Conservation (phyloP, 1,284 basidiomycete genomes). For the Ceratobasidium sp. region DNA sequence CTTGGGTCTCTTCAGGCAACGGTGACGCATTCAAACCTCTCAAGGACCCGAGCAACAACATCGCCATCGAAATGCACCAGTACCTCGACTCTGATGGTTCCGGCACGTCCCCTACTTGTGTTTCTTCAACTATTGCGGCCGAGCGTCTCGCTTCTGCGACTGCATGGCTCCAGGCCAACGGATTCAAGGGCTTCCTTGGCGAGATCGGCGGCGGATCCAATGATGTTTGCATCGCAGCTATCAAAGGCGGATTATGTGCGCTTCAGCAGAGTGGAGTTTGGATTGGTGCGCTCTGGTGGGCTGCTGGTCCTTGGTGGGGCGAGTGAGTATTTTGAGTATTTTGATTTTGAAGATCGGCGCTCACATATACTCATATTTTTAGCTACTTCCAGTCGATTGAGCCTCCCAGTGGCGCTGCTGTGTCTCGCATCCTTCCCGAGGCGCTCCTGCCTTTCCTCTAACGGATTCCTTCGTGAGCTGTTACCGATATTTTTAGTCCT, state of each 20-base stretch:
- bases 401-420: constrained; percentile 34
- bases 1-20: constrained; percentile 66
- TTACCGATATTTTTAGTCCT: not conserved
- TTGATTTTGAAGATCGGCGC: too few relatives aligned
- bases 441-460: constrained; percentile 41
- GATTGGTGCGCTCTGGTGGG: constrained; percentile 55
- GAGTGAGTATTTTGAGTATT: not conserved
- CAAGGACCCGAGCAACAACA: constrained; percentile 67
- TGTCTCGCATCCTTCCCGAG: constrained; percentile 38
- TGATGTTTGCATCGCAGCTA: constrained; percentile 57
- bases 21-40: constrained; percentile 60
- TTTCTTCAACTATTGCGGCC: constrained; percentile 66
- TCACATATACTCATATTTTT: not conserved
- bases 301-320: constrained; percentile 40
- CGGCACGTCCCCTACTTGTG: constrained; percentile 62
- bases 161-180: constrained; percentile 64
- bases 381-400: constrained; percentile 32
- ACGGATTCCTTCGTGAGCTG: not conserved
- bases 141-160: constrained; percentile 65
- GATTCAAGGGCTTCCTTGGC: constrained; percentile 68
- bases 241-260: constrained; percentile 63
- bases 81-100: constrained; percentile 72
- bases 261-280: constrained; percentile 67
- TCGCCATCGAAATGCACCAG: constrained; percentile 72
- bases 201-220: constrained; percentile 69